These are phyloP conservation scores for Aphanocladium album DNA, from an alignment of 2,329 filamentous ascomycete genomes.

Conservation along the genomic window DNA sequence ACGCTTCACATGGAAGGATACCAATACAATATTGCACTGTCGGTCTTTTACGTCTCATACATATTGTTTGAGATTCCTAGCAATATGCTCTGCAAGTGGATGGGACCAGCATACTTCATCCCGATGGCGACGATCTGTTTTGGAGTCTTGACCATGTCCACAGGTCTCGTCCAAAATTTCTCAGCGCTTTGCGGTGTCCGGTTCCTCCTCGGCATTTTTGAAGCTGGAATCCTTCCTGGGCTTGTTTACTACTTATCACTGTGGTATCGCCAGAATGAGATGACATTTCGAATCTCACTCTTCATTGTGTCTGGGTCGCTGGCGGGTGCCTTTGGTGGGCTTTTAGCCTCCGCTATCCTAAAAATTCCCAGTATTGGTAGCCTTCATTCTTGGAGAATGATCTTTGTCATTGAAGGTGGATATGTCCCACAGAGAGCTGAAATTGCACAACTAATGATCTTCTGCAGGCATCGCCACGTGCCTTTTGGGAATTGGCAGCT, in stretches of 20 bases:
- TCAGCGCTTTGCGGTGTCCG: conserved; percentile 47
- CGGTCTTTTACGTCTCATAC: conserved; percentile 60
- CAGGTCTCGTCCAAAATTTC: conserved; percentile 53
- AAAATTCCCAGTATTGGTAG: conserved; percentile 51
- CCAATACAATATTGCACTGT: conserved; percentile 58
- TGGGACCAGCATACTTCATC: conserved; percentile 63
- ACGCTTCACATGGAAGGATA: conserved; percentile 50
- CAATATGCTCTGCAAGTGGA: conserved; percentile 57
- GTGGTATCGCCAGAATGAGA: conserved; percentile 59
- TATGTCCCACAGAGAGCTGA: too few relatives aligned
- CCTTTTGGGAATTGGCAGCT: conserved; percentile 50
- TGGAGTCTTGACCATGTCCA: conserved; percentile 54
- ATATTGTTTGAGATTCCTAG: conserved; percentile 61
- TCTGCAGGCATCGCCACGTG: conserved; percentile 46
- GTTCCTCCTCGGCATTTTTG: conserved; percentile 56
- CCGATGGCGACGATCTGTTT: conserved; percentile 53
- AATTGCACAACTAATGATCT: too few relatives aligned
- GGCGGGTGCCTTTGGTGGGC: conserved; percentile 62
- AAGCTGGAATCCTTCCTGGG: conserved; percentile 60
- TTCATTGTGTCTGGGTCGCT: conserved; percentile 63
- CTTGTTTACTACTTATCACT: conserved; percentile 61
- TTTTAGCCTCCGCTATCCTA: conserved; percentile 58
- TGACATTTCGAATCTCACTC: conserved; percentile 57
- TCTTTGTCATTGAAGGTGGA: conserved; percentile 60
- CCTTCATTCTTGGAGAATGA: conserved; percentile 60